phyloP scores from a whole-genome alignment of 208 protist genomes.

The Spongospora subterranea region DNA sequence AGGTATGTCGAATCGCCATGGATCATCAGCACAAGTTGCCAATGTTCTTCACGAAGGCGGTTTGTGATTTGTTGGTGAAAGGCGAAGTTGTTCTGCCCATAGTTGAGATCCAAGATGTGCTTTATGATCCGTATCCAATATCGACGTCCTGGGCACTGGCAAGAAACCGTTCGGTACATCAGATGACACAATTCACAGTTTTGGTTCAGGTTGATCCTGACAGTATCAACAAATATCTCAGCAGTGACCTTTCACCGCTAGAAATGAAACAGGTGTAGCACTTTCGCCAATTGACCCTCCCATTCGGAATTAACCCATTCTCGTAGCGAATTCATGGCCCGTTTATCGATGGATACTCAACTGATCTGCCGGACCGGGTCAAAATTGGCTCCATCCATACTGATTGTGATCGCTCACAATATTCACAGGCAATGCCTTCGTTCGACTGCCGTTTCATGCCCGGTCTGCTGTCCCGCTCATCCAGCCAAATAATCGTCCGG shows the following conservation, averaged over 20 bases:
- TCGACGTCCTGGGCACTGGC: neutral
- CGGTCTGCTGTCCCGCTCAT: neutral
- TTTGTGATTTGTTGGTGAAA: neutral
- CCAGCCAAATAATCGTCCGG: neutral
- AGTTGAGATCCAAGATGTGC: neutral
- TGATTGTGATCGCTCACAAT: too few species aligned
- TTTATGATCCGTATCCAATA: neutral
- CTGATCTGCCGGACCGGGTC: too few species aligned
- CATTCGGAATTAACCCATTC: too few species aligned
- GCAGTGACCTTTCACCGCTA: neutral
- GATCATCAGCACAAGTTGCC: too few species aligned
- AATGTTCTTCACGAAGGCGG: neutral
- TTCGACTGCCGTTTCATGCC: neutral
- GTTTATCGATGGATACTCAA: too few species aligned
- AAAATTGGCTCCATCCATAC: too few species aligned
- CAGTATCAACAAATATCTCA: neutral
- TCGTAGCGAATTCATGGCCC: too few species aligned
- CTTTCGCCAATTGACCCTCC: neutral
- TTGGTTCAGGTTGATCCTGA: conserved; percentile 7
- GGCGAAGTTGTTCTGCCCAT: conserved; percentile 2
- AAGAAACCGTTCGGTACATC: too few species aligned
- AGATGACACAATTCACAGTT: neutral
- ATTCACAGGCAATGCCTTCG: neutral
- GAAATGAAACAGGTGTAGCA: neutral
- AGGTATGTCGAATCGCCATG: neutral